Conservation (phyloP, 192 early-diverging fungal species). For the Paraglomus occultum region DNA sequence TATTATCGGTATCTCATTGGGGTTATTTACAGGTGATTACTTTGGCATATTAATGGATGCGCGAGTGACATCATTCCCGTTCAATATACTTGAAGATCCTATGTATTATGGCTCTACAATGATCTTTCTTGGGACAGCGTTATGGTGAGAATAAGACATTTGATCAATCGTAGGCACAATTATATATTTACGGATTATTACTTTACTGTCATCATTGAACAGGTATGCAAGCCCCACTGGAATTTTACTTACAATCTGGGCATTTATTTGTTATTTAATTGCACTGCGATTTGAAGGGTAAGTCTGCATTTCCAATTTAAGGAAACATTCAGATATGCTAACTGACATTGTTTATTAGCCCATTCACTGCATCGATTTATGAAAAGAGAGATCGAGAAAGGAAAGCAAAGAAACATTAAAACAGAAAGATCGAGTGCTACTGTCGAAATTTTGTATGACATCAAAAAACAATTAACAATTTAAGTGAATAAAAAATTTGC, state of each 20-base stretch:
- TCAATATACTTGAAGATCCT: constrained; percentile 90
- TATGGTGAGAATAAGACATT: constrained; percentile 59
- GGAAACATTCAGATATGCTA: neutral
- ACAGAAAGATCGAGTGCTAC: no score
- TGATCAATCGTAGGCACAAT: neutral
- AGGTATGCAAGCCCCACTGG: constrained; percentile 72
- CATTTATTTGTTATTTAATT: constrained; percentile 72
- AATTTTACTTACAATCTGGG: constrained; percentile 62
- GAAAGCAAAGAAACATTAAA: neutral
- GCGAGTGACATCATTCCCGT: constrained; percentile 86
- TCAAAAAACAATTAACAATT: no score
- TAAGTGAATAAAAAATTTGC: no score
- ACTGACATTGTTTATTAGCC: constrained; percentile 41
- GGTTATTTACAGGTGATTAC: constrained; percentile 69
- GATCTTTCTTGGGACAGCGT: constrained; percentile 77
- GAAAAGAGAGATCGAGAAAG: constrained; percentile 43
- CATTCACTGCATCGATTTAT: constrained; percentile 83
- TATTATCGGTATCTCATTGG: neutral
- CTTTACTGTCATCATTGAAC: neutral
- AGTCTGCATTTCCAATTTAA: constrained; percentile 13
- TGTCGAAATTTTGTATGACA: no score
- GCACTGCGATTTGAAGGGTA: constrained; percentile 82
- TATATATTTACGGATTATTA: neutral
- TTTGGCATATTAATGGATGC: constrained; percentile 90
- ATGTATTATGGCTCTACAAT: constrained; percentile 93